Evolutionary conservation across 2,329 filamentous ascomycete species (phyloP), one percentile per base, ranked within the genome.

Genomic region (Lasiodiplodia gonubiensis): DNA sequence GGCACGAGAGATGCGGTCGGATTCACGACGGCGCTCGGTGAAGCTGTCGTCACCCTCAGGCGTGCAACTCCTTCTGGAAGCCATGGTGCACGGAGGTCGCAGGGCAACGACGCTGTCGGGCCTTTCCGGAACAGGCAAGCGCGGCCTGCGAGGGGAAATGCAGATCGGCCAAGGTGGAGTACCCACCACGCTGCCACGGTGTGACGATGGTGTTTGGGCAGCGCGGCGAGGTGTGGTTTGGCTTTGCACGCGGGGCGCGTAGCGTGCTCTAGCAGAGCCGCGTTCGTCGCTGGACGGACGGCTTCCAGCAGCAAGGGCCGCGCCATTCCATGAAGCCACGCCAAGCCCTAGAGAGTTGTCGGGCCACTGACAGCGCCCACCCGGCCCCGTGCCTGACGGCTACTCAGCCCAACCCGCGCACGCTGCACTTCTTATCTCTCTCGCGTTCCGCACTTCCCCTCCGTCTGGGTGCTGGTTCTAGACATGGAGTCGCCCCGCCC

Each of bases 1-100:
- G 37, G 30, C n/a, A 18, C 33, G 25, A 7, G 37, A 46, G 6
- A 21, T 1, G 4, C 4, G 37, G 7, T n/a, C 21, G 8, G n/a
- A 23, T 4, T 12, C 39, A 7, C 57, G 39, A 25, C 16, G 18
- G 8, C 23, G 35, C 23, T 30, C 25, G 25, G 25, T 25, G 57
- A 16, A 48, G 4, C 18, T 30, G 42, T 63, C 59, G 59, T 37
- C 35, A 59, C 21, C 21, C 35, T 46, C 52, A 33, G 25, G 52
- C 52, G 52, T n/a, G 25, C 52, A 16, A 30, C 18, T 35, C 35
- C 30, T 37, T 37, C 30, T 33, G 53, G 42, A 46, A 46, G 53
- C 55, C 55, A 59, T 59, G 35, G 53, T 16, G 57, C 57, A 49
- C 42, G 57, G 57, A 49, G 42, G 57, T 16, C 25, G 59, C 30